These are phyloP conservation scores for Microbotryum scabiosae DNA, from an alignment of 1,284 basidiomycete genomes.

Conservation along the genomic window DNA sequence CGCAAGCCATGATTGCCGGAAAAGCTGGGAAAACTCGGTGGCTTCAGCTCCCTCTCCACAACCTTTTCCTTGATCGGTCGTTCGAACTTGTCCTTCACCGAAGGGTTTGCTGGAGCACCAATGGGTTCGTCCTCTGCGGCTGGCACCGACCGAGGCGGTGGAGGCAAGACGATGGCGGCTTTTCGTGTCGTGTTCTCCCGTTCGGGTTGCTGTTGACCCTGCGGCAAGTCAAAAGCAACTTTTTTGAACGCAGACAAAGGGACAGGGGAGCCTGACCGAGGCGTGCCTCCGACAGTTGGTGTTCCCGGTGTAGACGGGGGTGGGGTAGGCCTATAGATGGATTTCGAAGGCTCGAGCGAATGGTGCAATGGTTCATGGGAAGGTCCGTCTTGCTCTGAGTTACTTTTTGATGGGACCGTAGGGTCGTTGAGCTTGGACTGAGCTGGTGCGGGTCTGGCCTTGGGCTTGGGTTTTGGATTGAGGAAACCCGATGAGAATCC, in stretches of 20 bases:
- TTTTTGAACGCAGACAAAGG: neutral
- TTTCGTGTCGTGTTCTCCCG: neutral
- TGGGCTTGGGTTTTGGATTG: conserved; percentile 7
- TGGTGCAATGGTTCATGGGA: conserved; percentile 7
- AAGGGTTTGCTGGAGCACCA: neutral
- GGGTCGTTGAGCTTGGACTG: neutral
- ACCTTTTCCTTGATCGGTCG: conserved; percentile 25
- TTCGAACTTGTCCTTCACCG: neutral
- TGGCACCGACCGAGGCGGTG: neutral
- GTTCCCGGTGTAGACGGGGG: conserved; percentile 14
- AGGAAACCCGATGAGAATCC: conserved; percentile 26
- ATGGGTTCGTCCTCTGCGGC: neutral
- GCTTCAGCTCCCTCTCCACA: conserved; percentile 19
- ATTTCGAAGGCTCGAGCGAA: conserved; percentile 9
- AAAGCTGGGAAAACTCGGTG: neutral
- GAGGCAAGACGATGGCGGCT: conserved; percentile 17
- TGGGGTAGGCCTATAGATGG: conserved; percentile 18
- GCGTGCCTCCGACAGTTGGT: neutral
- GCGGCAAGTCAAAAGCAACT: conserved; percentile 17
- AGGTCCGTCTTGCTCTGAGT: neutral
- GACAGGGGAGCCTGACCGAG: neutral
- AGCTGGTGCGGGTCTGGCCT: conserved; percentile 10
- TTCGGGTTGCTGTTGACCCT: neutral
- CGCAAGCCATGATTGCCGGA: neutral
- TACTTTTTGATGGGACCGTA: neutral